Evolutionary conservation across 208 protist species (phyloP).

Genomic region (Angomonas desouzai): DNA sequence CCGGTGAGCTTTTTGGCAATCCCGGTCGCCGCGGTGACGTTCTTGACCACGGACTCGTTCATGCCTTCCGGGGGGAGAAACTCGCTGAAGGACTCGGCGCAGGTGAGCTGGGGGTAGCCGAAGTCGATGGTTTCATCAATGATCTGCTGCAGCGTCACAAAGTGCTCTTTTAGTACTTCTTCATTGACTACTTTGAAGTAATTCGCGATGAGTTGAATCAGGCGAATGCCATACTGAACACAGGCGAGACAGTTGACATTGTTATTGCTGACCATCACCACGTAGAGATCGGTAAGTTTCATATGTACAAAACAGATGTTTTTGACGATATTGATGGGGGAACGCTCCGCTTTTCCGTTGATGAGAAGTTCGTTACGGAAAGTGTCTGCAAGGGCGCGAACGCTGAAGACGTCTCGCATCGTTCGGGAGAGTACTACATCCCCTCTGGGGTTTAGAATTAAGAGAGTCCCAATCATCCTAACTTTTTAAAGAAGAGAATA

Average conservation of each 20-base stretch:
- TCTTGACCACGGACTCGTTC: slow-evolving; percentile 43
- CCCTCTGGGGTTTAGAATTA: slow-evolving; percentile 88
- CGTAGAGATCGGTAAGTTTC: slow-evolving; percentile 86
- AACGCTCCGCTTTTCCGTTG: slow-evolving; percentile 57
- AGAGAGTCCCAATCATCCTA: slow-evolving; percentile 74
- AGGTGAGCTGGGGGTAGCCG: slow-evolving; percentile 96
- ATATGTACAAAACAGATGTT: slow-evolving; percentile 90
- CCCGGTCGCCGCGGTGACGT: slow-evolving; percentile 29
- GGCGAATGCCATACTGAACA: slow-evolving; percentile 78
- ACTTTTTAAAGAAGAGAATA: slow-evolving; percentile 7
- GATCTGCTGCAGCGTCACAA: slow-evolving; percentile 96
- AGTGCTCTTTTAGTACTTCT: slow-evolving; percentile 94
- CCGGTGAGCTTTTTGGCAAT: slow-evolving; percentile 90
- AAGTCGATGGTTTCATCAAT: slow-evolving; percentile 99
- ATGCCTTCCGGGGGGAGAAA: slow-evolving; percentile 87
- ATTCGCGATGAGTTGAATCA: slow-evolving; percentile 84
- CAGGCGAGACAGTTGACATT: slow-evolving; percentile 92
- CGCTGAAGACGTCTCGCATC: slow-evolving; percentile 74
- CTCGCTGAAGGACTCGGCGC: slow-evolving; percentile 82
- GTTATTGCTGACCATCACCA: slow-evolving; percentile 89
- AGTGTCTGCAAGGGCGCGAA: slow-evolving; percentile 74
- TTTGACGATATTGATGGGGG: slow-evolving; percentile 89
- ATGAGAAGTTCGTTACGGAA: slow-evolving; percentile 87
- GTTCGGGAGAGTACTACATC: slow-evolving; percentile 82
- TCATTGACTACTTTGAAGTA: slow-evolving; percentile 94